phyloP scores from a whole-genome alignment of 2,329 filamentous ascomycete genomes.

The Triangularia verruculosa region DNA sequence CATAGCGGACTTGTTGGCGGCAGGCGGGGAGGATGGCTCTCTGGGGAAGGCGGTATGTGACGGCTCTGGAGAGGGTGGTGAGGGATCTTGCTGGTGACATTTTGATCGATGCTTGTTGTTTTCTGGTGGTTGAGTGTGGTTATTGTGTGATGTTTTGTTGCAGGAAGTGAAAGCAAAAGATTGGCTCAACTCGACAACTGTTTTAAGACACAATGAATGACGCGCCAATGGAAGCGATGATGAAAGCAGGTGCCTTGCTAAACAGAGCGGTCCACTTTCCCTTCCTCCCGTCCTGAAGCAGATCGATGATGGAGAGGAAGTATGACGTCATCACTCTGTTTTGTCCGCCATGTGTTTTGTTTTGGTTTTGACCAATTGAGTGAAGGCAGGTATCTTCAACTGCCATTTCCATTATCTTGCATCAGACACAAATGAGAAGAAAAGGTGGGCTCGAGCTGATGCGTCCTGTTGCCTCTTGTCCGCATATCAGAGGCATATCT shows the following conservation, averaged over 20 bases:
- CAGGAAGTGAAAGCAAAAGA: neutral
- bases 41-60: neutral
- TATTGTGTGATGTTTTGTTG: neutral
- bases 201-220: neutral
- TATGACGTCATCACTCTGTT: neutral
- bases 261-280: neutral
- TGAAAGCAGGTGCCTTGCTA: neutral
- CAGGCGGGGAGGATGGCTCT: neutral
- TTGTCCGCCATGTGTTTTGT: neutral
- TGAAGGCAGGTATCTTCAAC: neutral
- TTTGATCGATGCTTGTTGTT: neutral
- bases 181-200: neutral
- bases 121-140: neutral
- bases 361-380: neutral
- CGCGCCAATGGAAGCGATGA: neutral
- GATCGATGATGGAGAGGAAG: neutral
- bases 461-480: neutral
- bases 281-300: neutral
- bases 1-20: slow-evolving; percentile 8
- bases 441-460: neutral
- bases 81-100: neutral
- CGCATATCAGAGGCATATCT: neutral
- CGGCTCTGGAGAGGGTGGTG: neutral
- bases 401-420: neutral
- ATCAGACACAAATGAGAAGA: too few species aligned